phyloP scores from a whole-genome alignment of 1,284 basidiomycete species.

The Entoloma clypeatum region DNA sequence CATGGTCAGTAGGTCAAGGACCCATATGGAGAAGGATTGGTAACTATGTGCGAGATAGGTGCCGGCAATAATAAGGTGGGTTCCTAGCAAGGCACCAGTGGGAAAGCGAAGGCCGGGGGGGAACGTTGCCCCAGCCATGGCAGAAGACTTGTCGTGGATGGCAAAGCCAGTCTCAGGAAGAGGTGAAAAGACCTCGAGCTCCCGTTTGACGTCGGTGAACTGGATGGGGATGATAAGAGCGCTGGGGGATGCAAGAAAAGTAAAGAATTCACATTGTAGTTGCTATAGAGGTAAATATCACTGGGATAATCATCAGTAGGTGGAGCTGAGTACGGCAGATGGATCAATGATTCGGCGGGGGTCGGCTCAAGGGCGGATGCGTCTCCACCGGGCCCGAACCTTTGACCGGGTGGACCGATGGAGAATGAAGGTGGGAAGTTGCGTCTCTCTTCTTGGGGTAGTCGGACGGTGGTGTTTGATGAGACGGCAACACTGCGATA shows the following conservation, averaged over 20 bases:
- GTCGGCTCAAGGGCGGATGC: slow-evolving; percentile 42
- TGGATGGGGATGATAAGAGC: slow-evolving; percentile 29
- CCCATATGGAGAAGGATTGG: slow-evolving; percentile 89
- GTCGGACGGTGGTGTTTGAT: slow-evolving; percentile 60
- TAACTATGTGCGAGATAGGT: slow-evolving; percentile 88
- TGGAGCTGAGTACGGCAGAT: slow-evolving; percentile 69
- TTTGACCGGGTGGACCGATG: slow-evolving; percentile 52
- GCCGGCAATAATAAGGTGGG: slow-evolving; percentile 84
- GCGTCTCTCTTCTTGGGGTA: slow-evolving; percentile 59
- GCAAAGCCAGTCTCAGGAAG: slow-evolving; percentile 68
- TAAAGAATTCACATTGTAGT: slow-evolving; percentile 71
- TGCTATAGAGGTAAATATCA: slow-evolving; percentile 80
- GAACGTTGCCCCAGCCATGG: slow-evolving; percentile 72
- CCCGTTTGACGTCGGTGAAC: slow-evolving; percentile 93
- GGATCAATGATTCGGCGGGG: slow-evolving; percentile 57
- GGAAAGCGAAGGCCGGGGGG: slow-evolving; percentile 94
- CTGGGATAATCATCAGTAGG: slow-evolving; percentile 73
- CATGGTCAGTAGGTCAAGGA: slow-evolving; percentile 77
- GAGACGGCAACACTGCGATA: slow-evolving; percentile 88
- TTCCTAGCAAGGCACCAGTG: slow-evolving; percentile 84
- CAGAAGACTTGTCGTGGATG: slow-evolving; percentile 68
- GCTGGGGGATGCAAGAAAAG: slow-evolving; percentile 8
- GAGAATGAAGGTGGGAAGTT: slow-evolving; percentile 36
- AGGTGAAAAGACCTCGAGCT: slow-evolving; percentile 84
- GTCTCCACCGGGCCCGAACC: slow-evolving; percentile 49